These are phyloP conservation scores for Ophiocordyceps robertsii DNA, from an alignment of 2,329 filamentous ascomycete genomes.

Conservation along the genomic window DNA sequence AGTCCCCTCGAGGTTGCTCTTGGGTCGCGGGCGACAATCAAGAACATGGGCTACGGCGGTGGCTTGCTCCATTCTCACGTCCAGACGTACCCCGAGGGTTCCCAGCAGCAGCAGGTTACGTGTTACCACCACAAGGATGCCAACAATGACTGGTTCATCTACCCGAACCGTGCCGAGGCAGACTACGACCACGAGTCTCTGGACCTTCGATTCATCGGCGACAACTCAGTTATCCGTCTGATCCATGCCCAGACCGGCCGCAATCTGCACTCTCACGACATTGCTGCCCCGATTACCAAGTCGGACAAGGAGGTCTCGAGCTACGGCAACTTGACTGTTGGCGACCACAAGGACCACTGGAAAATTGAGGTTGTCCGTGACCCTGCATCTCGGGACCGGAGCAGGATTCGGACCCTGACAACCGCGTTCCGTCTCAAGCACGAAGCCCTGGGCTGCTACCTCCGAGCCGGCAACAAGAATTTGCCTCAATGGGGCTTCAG, in stretches of 20 bases:
- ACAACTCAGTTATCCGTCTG: slow-evolving; percentile 68
- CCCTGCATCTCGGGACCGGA: slow-evolving; percentile 73
- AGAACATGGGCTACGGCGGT: slow-evolving; percentile 99
- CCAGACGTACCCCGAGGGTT: slow-evolving; percentile 91
- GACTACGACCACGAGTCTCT: slow-evolving; percentile 57
- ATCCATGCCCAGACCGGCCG: slow-evolving; percentile 93
- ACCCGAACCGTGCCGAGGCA: slow-evolving; percentile 70
- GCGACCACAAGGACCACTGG: slow-evolving; percentile 98
- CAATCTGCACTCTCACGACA: slow-evolving; percentile 89
- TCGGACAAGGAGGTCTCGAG: slow-evolving; percentile 83
- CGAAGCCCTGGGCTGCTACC: slow-evolving; percentile 72
- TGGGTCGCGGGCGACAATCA: slow-evolving; percentile 82
- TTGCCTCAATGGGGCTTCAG: slow-evolving; percentile 99
- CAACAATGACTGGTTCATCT: slow-evolving; percentile 99
- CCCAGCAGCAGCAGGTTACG: slow-evolving; percentile 87
- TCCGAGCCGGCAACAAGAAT: slow-evolving; percentile 90
- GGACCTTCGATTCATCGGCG: slow-evolving; percentile 60
- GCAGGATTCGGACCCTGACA: slow-evolving; percentile 77
- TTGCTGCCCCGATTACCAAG: slow-evolving; percentile 82
- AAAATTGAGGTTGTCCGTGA: slow-evolving; percentile 83
- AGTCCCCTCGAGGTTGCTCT: slow-evolving; percentile 85
- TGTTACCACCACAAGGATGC: slow-evolving; percentile 99
- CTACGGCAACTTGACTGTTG: slow-evolving; percentile 90
- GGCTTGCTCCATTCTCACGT: slow-evolving; percentile 93
- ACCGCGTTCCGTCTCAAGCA: slow-evolving; percentile 86